phyloP scores from a whole-genome alignment of 192 early-diverging fungal genomes.

The Tieghemiomyces parasiticus region DNA sequence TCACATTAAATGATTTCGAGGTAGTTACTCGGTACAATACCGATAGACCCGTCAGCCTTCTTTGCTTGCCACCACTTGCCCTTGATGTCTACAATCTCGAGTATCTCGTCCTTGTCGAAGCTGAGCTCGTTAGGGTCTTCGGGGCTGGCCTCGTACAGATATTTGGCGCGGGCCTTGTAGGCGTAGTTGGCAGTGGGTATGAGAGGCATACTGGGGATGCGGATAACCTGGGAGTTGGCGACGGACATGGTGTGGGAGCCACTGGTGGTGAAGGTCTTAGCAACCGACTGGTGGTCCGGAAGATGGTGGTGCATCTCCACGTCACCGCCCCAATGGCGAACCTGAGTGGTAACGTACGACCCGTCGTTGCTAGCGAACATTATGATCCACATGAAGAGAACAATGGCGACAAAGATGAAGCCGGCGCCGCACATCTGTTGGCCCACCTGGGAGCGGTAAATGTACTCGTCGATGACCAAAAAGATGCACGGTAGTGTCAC shows the following conservation, averaged over 20 bases:
- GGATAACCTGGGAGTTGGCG: conserved; percentile 24
- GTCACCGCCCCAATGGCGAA: conserved; percentile 23
- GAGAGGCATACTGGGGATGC: conserved; percentile 22
- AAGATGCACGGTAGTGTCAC: conserved; percentile 20
- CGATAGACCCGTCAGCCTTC: conserved; percentile 58
- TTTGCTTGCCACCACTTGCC: conserved; percentile 98
- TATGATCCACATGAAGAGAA: conserved; percentile 48
- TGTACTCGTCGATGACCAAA: conserved; percentile 27
- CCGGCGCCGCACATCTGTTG: conserved; percentile 30
- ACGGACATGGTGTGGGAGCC: conserved; percentile 17
- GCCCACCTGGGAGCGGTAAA: conserved; percentile 22
- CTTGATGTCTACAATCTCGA: conserved; percentile 77
- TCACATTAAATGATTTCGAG: conserved; percentile 26
- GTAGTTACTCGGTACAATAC: conserved; percentile 88
- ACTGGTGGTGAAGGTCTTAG: conserved; percentile 17
- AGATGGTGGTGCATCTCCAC: conserved; percentile 16
- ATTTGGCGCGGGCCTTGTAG: conserved; percentile 52
- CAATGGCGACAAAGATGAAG: conserved; percentile 28
- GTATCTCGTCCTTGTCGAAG: conserved; percentile 70
- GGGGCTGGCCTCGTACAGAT: conserved; percentile 72
- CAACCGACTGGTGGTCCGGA: conserved; percentile 15
- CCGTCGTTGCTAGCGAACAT: conserved; percentile 49
- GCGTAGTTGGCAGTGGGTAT: conserved; percentile 28
- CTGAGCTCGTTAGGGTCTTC: conserved; percentile 85
- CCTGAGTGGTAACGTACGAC: conserved; percentile 26